These are phyloP conservation scores for Laguncularia racemosa DNA, from an alignment of 345 rosid genomes.

Conservation along the genomic window DNA sequence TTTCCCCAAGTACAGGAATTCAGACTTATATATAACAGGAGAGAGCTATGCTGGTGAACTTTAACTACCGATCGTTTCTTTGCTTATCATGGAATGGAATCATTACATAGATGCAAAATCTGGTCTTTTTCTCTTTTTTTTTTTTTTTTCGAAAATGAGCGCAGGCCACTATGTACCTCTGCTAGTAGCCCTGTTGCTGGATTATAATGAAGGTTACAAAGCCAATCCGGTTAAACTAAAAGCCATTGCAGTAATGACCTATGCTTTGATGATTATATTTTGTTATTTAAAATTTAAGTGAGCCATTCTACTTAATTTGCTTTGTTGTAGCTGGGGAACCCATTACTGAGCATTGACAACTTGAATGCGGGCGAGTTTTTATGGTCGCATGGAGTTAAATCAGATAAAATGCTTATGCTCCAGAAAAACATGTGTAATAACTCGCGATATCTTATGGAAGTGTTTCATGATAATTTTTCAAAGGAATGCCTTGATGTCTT, in stretches of 20 bases:
- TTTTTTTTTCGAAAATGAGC: neutral
- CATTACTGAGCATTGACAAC: constrained; percentile 26
- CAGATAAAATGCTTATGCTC: constrained; percentile 24
- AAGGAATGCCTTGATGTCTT: constrained; percentile 24
- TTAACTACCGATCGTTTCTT: neutral
- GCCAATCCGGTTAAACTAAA: constrained; percentile 20
- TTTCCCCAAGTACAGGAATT: constrained; percentile 24
- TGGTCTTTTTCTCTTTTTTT: no score
- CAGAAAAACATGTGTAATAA: constrained; percentile 24
- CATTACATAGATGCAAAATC: neutral
- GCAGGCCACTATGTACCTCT: constrained; percentile 34
- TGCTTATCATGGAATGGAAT: no score
- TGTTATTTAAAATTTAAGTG: no score
- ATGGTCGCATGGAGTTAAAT: constrained; percentile 35
- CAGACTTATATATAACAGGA: constrained; percentile 24
- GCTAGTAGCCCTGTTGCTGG: constrained; percentile 23
- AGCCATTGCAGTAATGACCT: constrained; percentile 20
- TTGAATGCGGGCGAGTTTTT: constrained; percentile 20
- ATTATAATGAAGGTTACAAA: constrained; percentile 22
- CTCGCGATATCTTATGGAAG: constrained; percentile 13
- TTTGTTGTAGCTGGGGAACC: constrained; percentile 32
- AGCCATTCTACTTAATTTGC: neutral
- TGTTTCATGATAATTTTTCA: constrained; percentile 7
- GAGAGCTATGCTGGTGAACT: constrained; percentile 35
- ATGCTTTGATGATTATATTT: no score